Evolutionary conservation across 305 asterid species (phyloP).

Genomic region (Fraxinus sp.): DNA sequence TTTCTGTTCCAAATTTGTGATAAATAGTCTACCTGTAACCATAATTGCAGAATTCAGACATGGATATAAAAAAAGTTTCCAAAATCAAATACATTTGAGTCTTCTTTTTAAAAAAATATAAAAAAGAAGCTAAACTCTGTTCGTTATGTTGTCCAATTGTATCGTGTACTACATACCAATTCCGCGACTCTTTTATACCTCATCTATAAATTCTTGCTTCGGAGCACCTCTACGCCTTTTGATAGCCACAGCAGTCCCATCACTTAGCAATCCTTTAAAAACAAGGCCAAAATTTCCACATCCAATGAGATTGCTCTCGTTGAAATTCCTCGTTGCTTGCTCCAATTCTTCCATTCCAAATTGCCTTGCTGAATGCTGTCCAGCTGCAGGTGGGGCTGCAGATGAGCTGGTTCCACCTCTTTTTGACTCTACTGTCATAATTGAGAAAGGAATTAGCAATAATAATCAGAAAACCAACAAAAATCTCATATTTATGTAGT

Average conservation of each 20-base stretch:
- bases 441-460: conserved; percentile 13
- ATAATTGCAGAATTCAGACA: not conserved
- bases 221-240: conserved; percentile 50
- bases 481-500: not conserved
- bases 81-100: not conserved
- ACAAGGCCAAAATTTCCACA: conserved; percentile 63
- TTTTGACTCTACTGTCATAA: conserved; percentile 42
- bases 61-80: not conserved
- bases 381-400: conserved; percentile 18
- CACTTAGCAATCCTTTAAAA: conserved; percentile 65
- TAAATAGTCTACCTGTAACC: conserved; percentile 48
- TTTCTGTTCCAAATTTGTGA: conserved; percentile 53
- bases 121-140: not conserved
- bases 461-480: not conserved
- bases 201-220: conserved; percentile 43
- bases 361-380: conserved; percentile 40
- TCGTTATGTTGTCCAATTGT: not conserved
- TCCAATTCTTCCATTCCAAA: conserved; percentile 65
- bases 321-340: conserved; percentile 58
- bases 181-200: conserved; percentile 33
- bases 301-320: conserved; percentile 62
- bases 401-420: conserved; percentile 34
- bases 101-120: not conserved
- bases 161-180: not conserved
- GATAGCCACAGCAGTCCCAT: conserved; percentile 70